Percentiles rank a stretch among this genome's conserved stretches.
phyloP scores from a whole-genome alignment of 116 monocot genomes.

The Papilionanthe hybrid region DNA sequence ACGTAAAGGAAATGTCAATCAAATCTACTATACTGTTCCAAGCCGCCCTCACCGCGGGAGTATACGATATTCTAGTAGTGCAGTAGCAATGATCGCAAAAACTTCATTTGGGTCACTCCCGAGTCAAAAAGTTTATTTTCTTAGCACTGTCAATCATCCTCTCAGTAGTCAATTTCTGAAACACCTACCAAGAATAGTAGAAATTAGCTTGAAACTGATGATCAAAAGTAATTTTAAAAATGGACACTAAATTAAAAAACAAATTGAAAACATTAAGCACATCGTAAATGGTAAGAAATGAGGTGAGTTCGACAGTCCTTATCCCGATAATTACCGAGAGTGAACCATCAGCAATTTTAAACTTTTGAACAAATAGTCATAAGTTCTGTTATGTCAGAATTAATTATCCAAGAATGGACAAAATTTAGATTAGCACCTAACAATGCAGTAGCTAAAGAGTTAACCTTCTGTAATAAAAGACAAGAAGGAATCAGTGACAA shows the following conservation, averaged over 20 bases:
- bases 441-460: background rate
- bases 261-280: too few relatives aligned
- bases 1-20: too few relatives aligned
- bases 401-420: background rate
- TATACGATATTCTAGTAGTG: too few relatives aligned
- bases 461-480: background rate
- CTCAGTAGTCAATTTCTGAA: background rate
- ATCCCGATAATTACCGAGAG: background rate
- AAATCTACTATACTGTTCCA: too few relatives aligned
- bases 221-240: too few relatives aligned
- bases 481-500: background rate
- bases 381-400: background rate
- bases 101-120: too few relatives aligned
- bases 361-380: background rate
- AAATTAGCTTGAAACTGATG: background rate
- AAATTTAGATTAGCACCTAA: background rate
- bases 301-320: background rate
- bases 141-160: conserved; percentile 1
- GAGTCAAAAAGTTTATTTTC: background rate
- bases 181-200: background rate
- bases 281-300: too few relatives aligned
- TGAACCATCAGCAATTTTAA: background rate
- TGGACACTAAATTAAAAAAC: too few relatives aligned
- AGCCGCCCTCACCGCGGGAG: too few relatives aligned
- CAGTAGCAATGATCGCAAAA: too few relatives aligned